Conservation (phyloP, 306 rosid species). For the Glycyrrhiza uralensis region DNA sequence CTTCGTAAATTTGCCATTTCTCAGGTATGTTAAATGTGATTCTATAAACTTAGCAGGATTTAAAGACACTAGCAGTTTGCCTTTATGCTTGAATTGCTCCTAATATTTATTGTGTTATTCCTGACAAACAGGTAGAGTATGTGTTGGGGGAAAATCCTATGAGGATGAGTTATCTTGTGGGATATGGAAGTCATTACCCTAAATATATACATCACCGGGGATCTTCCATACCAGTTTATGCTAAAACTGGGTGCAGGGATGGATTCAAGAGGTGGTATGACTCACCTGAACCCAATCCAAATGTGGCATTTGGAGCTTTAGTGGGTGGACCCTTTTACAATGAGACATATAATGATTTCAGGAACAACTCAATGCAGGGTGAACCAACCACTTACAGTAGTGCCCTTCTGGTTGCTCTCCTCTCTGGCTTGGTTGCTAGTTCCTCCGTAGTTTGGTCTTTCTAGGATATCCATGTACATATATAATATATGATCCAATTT, state of each 20-base stretch:
- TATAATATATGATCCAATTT: neutral
- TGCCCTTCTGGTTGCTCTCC: slow-evolving; percentile 65
- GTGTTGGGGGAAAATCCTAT: slow-evolving; percentile 53
- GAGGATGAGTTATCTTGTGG: slow-evolving; percentile 66
- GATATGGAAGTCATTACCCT: slow-evolving; percentile 54
- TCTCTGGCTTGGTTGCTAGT: slow-evolving; percentile 55
- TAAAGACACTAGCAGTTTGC: neutral
- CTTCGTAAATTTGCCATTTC: slow-evolving; percentile 63
- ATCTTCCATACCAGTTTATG: slow-evolving; percentile 61
- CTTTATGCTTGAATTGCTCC: neutral
- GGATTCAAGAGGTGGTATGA: slow-evolving; percentile 58
- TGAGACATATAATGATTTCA: slow-evolving; percentile 52
- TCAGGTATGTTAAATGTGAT: slow-evolving; percentile 37
- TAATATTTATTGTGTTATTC: neutral
- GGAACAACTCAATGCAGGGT: slow-evolving; percentile 60
- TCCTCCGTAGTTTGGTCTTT: slow-evolving; percentile 41
- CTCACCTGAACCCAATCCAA: slow-evolving; percentile 46
- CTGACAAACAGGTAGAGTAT: slow-evolving; percentile 49
- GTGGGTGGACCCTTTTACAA: slow-evolving; percentile 69
- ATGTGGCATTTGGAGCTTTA: slow-evolving; percentile 64
- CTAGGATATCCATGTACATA: slow-evolving; percentile 5
- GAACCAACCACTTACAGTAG: slow-evolving; percentile 59
- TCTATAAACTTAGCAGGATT: neutral
- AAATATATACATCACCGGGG: slow-evolving; percentile 63
- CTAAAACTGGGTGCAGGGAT: slow-evolving; percentile 50